Evolutionary conservation across 768 basidiomycete genomes (phyloP), one percentile per base, ranked within the genome.

Genomic region (Mycena maculata): DNA sequence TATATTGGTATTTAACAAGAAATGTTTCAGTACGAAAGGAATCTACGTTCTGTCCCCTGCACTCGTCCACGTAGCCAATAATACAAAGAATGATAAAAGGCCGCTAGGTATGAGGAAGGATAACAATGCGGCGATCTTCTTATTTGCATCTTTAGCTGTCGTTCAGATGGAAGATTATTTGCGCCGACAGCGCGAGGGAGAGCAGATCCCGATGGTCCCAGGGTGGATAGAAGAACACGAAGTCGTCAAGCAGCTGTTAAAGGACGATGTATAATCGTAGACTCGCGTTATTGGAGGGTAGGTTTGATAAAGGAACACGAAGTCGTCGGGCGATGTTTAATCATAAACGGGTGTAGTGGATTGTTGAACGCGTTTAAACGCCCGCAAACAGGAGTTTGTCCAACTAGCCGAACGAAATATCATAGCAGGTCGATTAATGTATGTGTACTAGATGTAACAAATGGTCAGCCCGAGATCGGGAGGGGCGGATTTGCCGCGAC

Each of bases 401-500:
- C n/a, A n/a, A n/a, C n/a, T n/a, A n/a, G n/a, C n/a, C n/a, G n/a
- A n/a, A n/a, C n/a, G n/a, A n/a, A n/a, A n/a, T n/a, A n/a, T n/a
- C n/a, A n/a, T n/a, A n/a, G n/a, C n/a, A n/a, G n/a, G n/a, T n/a
- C n/a, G n/a, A n/a, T n/a, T n/a, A n/a, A n/a, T n/a, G n/a, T n/a
- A n/a, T n/a, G n/a, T n/a, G n/a, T n/a, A n/a, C n/a, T n/a, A n/a
- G n/a, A n/a, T n/a, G n/a, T n/a, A n/a, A n/a, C n/a, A n/a, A n/a
- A n/a, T n/a, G n/a, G n/a, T n/a, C n/a, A n/a, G n/a, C n/a, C n/a
- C n/a, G n/a, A n/a, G n/a, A n/a, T n/a, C n/a, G 58, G 65, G 4
- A 66, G 42, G 13, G 65, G 53, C 20, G 65, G 65, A 28, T 66
- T 68, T 7, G 28, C 36, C 33, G 56, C 56, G 4, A 68, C 66